Evolutionary conservation across 306 rosid species (phyloP).

Genomic region (Prosopis cineraria): DNA sequence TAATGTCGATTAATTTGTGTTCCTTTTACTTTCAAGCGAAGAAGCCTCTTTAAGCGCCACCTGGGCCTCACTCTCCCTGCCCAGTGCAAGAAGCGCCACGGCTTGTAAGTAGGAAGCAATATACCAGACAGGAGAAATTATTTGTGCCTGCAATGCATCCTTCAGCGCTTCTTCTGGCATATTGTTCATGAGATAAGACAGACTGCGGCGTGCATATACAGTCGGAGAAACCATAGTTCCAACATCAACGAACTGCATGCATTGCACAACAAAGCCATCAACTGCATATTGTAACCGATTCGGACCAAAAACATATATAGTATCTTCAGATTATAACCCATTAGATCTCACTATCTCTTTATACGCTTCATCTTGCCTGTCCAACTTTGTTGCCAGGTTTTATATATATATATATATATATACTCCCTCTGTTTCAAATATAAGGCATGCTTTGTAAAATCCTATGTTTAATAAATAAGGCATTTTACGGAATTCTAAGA

Average conservation of each 20-base stretch:
- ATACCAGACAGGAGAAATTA: constrained; percentile 81
- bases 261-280: constrained; percentile 39
- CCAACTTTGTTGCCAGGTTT: neutral
- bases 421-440: too few species aligned
- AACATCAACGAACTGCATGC: constrained; percentile 80
- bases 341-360: neutral
- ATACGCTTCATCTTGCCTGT: neutral
- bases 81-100: constrained; percentile 60
- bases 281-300: constrained; percentile 29
- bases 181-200: constrained; percentile 67
- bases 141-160: constrained; percentile 83
- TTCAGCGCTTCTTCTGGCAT: constrained; percentile 83
- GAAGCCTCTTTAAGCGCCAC: constrained; percentile 81
- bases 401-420: too few species aligned
- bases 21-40: constrained; percentile 66
- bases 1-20: constrained; percentile 30
- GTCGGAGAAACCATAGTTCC: constrained; percentile 96
- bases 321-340: neutral
- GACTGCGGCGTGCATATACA: constrained; percentile 87
- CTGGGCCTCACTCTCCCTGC: constrained; percentile 73
- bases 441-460: too few species aligned
- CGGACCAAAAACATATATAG: constrained; percentile 1
- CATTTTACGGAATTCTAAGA: too few species aligned
- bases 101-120: constrained; percentile 83
- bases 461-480: too few species aligned